Evolutionary conservation across 2,329 filamentous ascomycete genomes (phyloP).

Genomic region (Aureobasidium sp.): DNA sequence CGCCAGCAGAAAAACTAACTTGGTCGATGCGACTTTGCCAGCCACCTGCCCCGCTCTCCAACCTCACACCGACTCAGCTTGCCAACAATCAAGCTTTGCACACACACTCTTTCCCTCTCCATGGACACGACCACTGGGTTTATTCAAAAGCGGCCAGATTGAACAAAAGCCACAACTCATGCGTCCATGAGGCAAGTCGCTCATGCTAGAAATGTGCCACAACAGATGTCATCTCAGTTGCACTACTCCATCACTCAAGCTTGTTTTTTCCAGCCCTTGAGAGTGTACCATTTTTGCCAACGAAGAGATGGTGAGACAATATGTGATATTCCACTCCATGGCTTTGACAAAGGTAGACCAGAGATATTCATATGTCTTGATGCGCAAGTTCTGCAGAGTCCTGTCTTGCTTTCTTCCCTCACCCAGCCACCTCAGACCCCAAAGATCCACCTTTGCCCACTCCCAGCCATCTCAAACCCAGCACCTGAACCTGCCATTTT

Average conservation of each 20-base stretch:
- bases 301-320: not conserved
- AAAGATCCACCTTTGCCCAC: not conserved
- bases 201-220: not conserved
- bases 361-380: no score
- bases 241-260: not conserved
- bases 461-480: not conserved
- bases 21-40: not conserved
- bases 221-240: not conserved
- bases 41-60: not conserved
- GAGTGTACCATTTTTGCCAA: not conserved
- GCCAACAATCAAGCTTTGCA: not conserved
- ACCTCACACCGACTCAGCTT: not conserved
- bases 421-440: not conserved
- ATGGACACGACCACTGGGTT: not conserved
- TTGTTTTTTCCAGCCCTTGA: not conserved
- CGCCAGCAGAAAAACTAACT: not conserved
- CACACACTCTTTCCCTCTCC: no score
- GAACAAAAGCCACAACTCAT: not conserved
- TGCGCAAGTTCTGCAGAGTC: no score
- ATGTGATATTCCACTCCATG: not conserved
- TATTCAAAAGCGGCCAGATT: not conserved
- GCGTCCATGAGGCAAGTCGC: not conserved
- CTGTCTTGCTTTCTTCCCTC: not conserved
- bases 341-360: not conserved
- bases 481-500: not conserved